Percentiles rank a stretch among this genome's conserved stretches.
These are phyloP conservation scores for Chytridium lagenaria DNA, from an alignment of 371 early-diverging fungal genomes.

Conservation along the genomic window DNA sequence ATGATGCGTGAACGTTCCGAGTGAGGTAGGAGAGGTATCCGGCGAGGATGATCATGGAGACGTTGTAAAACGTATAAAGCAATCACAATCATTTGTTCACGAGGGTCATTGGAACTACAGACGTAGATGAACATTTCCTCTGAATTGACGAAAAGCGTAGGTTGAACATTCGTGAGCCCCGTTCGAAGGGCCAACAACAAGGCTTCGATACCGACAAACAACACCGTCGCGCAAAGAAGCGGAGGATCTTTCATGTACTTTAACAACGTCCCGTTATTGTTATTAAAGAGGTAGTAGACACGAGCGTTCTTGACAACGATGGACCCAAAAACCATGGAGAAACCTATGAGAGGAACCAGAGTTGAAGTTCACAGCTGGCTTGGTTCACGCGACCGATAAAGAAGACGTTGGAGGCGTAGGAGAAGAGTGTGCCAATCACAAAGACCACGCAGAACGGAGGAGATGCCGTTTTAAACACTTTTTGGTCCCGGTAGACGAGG, in stretches of 20 bases:
- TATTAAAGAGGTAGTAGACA: conserved; percentile 18
- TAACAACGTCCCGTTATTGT: conserved; percentile 3
- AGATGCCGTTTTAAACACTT: conserved; percentile 19
- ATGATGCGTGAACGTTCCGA: conserved; percentile 13
- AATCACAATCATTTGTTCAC: neutral
- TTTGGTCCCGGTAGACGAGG: conserved; percentile 14
- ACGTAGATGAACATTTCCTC: conserved; percentile 18
- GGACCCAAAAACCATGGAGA: conserved; percentile 21
- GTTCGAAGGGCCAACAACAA: conserved; percentile 9
- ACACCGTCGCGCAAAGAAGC: neutral
- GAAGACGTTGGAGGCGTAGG: conserved; percentile 19
- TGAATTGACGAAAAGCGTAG: neutral
- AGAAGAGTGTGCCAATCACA: conserved; percentile 12
- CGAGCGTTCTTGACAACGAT: conserved; percentile 21
- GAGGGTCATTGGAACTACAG: neutral
- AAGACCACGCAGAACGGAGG: conserved; percentile 19
- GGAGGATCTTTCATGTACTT: conserved; percentile 17
- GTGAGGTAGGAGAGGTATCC: conserved; percentile 24
- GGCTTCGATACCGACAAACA: conserved; percentile 10
- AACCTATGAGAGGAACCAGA: conserved; percentile 19
- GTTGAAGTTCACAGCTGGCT: conserved; percentile 15
- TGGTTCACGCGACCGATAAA: conserved; percentile 2
- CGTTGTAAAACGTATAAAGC: conserved; percentile 19
- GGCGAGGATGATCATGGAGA: neutral
- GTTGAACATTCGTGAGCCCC: neutral